Percentiles rank a stretch among this genome's conserved stretches.
These are phyloP conservation scores for Pichia exigua DNA, from an alignment of 805 yeast species.

Conservation along the genomic window DNA sequence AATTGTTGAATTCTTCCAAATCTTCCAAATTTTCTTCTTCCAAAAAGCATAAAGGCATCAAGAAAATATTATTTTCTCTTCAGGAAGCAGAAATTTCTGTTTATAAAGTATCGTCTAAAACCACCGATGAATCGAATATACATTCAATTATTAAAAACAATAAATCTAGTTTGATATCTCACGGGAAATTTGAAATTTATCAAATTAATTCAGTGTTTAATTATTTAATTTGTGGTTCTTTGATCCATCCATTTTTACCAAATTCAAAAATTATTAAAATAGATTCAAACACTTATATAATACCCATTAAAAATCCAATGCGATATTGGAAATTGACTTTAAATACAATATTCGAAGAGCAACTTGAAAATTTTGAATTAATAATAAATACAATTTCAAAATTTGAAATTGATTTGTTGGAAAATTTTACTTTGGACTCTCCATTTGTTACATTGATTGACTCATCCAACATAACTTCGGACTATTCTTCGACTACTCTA, in stretches of 20 bases:
- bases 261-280: conserved; percentile 50
- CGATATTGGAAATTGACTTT: conserved; percentile 59
- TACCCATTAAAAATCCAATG: conserved; percentile 67
- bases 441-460: conserved; percentile 9
- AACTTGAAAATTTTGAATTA: conserved; percentile 25
- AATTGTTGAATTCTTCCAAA: no score
- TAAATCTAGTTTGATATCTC: conserved; percentile 36
- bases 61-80: conserved; percentile 2
- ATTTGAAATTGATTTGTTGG: conserved; percentile 8
- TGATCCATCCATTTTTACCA: conserved; percentile 70
- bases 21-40: background rate
- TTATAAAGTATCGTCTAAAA: conserved; percentile 4
- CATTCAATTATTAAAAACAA: conserved; percentile 2
- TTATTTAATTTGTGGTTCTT: conserved; percentile 58
- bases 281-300: conserved; percentile 39
- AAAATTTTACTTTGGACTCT: conserved; percentile 4
- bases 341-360: conserved; percentile 25
- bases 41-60: background rate
- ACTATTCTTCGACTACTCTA: conserved; percentile 1
- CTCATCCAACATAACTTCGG: background rate
- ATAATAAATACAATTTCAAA: conserved; percentile 15
- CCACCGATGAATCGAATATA: background rate
- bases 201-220: conserved; percentile 41
- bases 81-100: conserved; percentile 12
- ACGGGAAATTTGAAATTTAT: conserved; percentile 53